Conservation (phyloP, 2,329 filamentous ascomycete genomes). For the Pestalotiopsis sp. region DNA sequence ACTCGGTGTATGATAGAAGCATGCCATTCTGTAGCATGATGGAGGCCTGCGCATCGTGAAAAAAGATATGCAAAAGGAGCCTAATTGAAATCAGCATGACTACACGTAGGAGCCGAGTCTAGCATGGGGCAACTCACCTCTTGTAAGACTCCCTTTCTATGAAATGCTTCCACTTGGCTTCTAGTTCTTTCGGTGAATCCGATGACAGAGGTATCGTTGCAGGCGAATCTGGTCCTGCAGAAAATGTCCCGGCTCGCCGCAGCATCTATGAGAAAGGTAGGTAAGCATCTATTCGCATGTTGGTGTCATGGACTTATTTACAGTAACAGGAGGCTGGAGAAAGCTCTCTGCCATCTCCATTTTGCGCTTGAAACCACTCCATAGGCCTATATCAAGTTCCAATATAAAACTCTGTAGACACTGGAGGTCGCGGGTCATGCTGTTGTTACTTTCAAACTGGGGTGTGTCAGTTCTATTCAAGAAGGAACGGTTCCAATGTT, state of each 20-base stretch:
- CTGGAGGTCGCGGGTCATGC: constrained; percentile 52
- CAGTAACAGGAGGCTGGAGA: constrained; percentile 53
- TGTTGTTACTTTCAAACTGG: constrained; percentile 52
- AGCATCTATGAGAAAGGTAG: constrained; percentile 43
- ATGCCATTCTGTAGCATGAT: constrained; percentile 25
- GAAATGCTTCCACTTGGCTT: constrained; percentile 29
- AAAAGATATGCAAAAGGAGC: constrained; percentile 28
- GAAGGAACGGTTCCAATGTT: constrained; percentile 23
- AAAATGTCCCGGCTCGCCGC: constrained; percentile 43
- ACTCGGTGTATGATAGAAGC: constrained; percentile 28
- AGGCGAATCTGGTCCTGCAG: constrained; percentile 22
- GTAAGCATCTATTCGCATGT: constrained; percentile 12
- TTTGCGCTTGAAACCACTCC: constrained; percentile 61
- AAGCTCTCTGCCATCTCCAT: constrained; percentile 64
- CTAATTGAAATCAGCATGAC: constrained; percentile 15
- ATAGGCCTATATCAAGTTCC: constrained; percentile 55
- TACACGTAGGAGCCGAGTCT: not conserved
- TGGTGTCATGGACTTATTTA: constrained; percentile 15
- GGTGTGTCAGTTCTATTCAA: constrained; percentile 7
- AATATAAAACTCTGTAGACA: constrained; percentile 54
- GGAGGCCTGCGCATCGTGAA: constrained; percentile 28
- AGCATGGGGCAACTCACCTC: constrained; percentile 18
- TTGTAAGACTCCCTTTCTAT: constrained; percentile 31
- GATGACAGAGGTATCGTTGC: constrained; percentile 20
- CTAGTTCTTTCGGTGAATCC: constrained; percentile 25